Base-by-base conservation (phyloP, 345 rosid genomes). In the Citrus mangshanensis region DNA sequence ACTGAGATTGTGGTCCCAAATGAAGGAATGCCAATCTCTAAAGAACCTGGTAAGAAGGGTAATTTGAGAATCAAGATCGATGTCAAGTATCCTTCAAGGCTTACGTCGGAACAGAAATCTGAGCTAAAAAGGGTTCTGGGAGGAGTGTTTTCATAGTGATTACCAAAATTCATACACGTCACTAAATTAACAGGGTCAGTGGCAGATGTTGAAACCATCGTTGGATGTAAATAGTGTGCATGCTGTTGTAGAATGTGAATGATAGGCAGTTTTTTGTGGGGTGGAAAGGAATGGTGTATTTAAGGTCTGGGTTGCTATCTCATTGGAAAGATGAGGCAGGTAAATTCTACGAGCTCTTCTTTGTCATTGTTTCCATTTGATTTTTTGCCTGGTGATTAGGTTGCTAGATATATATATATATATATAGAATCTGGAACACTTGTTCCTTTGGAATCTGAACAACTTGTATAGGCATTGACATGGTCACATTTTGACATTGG, bases 11-110 rank as follows among this genome's bases (percentile, higher is more conserved):
- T 93, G 73, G 88, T 95, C 75, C 94, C 92, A 19, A 84, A 90
- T 70, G 99, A 95, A 86, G 98, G 98, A 68, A 95, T 95, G 99
- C 98, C 98, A 27, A 86, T 91, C 73, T 92, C 98, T 4, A 90
- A 85, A 81, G 96, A 93, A 72, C 90, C 94, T 2, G 97, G 97
- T 37, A 91, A 34, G 82, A 95, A 88, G 70, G 99, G 99, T 42
- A 91, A 91, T 86, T 74, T 93, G 88, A 91, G 91, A 79, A 79
- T 95, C 81, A 93, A 91, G 83, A 85, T 95, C n/a, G 93, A 81
- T 38, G 97, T 95, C 55, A 90, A 81, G 74, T 95, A 95, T 73
- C 99, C 99, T 38, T 86, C 94, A 49, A 90, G 87, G 82, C 91
- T 95, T 32, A 87, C 93, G 19, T 27, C 87, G 6, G 96, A 91